Evolutionary conservation across 1,139 yeast genomes (phyloP), one percentile per base, ranked within the genome.

Genomic region (Pichia sp.): DNA sequence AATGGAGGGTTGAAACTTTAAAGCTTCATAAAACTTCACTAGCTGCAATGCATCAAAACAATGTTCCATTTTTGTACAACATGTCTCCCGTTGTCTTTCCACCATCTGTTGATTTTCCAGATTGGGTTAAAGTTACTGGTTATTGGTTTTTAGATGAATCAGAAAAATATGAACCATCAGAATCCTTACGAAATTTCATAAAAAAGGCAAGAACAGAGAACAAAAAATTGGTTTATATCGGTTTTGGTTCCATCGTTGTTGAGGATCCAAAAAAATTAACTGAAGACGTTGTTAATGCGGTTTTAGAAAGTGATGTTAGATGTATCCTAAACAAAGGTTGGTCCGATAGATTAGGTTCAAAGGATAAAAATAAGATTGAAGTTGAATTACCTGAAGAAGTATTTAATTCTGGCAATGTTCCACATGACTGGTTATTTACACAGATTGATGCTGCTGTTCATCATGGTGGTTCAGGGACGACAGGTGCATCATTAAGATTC

Each of bases 381-480:
- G 60, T 75, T 7, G 76, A 70, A 33, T 66, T 87, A n/a, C 96
- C 96, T 0, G 70, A 73, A 0, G 81, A 81, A 54, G 76, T 90
- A 3, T 86, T 69, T 62, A 81, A 79, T 55, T 70, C 86, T 10
- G 92, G 92, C 4, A 65, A 83, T 10, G 73, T 87, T 27, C 96
- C 97, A 0, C 98, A 90, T 64, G 96, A 89, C 65, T 92, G 97
- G 97, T 70, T 90, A 41, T 90, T 90, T 66, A 86, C 92, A 0
- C 80, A 78, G 55, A 72, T 92, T 40, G 96, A 90, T 66, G 97
- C 92, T 0, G 96, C 95, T 0, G 96, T 90, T 4, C 98, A 90
- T 61, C 98, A 90, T 65, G 98, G 98, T 37, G 98, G 98, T 0
- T 85, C 96, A 0, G 98, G 98, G 1, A 88, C 97, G 0, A 89